Evolutionary conservation across 108 stramenopile genomes (phyloP), one percentile per base, ranked within the genome.

Genomic region (Fistulifera solaris): DNA sequence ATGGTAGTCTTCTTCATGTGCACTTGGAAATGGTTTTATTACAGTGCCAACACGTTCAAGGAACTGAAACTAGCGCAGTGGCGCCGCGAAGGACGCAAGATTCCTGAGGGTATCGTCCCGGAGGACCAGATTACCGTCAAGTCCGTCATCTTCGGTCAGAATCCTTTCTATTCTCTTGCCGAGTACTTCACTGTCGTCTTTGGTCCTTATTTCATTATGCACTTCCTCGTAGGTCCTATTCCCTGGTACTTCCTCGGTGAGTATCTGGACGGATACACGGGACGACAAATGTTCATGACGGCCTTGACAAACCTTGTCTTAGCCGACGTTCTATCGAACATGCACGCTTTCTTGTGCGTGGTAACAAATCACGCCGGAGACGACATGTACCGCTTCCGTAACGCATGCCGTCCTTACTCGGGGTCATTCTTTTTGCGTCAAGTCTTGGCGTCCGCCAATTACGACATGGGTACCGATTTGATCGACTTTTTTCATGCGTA

Each of bases 1-100:
- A 60, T 64, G 1, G 67, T 89, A 23, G 53, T 59, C 35, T 26
- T 81, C 45, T 64, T 80, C 39, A 61, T 71, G 24, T 50, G 70
- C 16, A 79, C 81, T 1, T 94, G 93, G 93, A 94, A 94, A 43
- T 94, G 87, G 85, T 86, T 72, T 25, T 94, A 94, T 61, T 94
- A 94, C 59, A 75, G 85, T 21, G 85, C 88, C 58, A 94, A 94
- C 73, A 94, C 93, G 38, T 94, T 82, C 79, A 90, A 89, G 73
- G 87, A 90, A 55, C 71, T 94, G 43, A 83, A 87, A 56, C 57
- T 87, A 18, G 81, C 73, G 41, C 70, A 77, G 54, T 71, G 65
- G 69, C 45, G 71, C 42, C 53, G 48, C 43, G 24, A 63, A 19
- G 78, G 81, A 28, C 72, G 72, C 55, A 39, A 63, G 27, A 67